Conservation (phyloP, 192 early-diverging fungal species). For the Backusella parvicylindrica region DNA sequence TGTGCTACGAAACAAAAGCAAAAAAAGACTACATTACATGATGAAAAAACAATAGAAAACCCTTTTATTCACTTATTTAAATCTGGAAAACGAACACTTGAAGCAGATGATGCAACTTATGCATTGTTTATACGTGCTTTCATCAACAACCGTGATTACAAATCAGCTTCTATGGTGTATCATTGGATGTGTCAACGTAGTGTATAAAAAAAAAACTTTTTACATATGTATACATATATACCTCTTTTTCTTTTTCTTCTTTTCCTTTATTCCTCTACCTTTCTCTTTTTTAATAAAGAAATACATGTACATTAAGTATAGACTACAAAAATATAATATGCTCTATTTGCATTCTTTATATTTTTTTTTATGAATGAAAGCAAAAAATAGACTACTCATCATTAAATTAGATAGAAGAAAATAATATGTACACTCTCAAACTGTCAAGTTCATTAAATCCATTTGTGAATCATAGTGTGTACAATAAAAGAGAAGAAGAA, state of each 20-base stretch:
- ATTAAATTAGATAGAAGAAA: not conserved
- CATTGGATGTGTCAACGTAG: constrained; percentile 3
- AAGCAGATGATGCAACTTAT: constrained; percentile 6
- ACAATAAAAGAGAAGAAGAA: no score
- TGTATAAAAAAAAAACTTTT: not conserved
- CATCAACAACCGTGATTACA: not conserved
- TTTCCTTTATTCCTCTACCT: not conserved
- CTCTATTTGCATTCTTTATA: no score
- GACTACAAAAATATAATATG: no score
- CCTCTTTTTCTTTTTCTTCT: not conserved
- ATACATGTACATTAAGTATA: not conserved
- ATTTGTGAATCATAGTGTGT: no score
- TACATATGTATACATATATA: not conserved
- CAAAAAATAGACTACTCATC: not conserved
- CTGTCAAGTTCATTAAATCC: no score
- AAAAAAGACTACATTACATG: not conserved
- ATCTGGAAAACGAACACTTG: not conserved
- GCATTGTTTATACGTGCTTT: constrained; percentile 17
- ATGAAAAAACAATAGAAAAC: not conserved
- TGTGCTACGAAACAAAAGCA: not conserved
- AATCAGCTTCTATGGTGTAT: not conserved
- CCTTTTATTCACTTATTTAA: not conserved
- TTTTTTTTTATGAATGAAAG: not conserved
- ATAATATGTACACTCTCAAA: no score
- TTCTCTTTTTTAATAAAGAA: not conserved